Evolutionary conservation across 106 monocot species (phyloP).

Genomic region (Acorus calamus): DNA sequence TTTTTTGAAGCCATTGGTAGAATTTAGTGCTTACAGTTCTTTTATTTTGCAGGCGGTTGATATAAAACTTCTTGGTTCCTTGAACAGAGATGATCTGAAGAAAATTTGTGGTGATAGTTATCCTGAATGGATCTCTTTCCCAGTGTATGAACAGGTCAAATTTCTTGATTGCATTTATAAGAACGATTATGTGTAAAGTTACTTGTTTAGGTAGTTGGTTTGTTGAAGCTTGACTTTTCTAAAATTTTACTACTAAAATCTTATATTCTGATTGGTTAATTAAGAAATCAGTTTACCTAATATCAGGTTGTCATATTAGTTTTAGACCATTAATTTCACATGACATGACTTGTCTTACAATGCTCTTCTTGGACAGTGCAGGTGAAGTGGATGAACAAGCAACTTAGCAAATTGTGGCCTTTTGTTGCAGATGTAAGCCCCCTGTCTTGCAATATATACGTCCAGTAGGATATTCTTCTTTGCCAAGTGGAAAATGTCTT

Average conservation of each 20-base stretch:
- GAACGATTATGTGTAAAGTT: no score
- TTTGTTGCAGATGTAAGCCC: conserved; percentile 79
- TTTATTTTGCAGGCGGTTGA: conserved; percentile 72
- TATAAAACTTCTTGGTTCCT: conserved; percentile 81
- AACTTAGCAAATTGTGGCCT: conserved; percentile 88
- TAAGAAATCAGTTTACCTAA: no score
- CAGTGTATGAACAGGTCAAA: conserved; percentile 81
- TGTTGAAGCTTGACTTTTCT: no score
- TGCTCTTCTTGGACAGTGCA: conserved; percentile 23
- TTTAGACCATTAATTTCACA: no score
- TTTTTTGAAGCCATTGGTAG: neutral
- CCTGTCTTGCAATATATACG: no score
- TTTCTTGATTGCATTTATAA: neutral
- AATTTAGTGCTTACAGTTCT: neutral
- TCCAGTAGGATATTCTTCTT: no score
- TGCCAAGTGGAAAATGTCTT: no score
- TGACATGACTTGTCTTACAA: no score
- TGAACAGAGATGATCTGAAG: conserved; percentile 81
- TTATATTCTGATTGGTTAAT: no score
- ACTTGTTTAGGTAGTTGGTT: no score
- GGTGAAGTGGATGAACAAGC: conserved; percentile 98
- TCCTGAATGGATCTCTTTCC: conserved; percentile 97
- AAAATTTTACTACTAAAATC: no score
- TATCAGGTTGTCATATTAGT: no score
- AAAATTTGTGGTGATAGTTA: conserved; percentile 94